Evolutionary conservation across 2,329 filamentous ascomycete genomes (phyloP).

Genomic region (Calonectria pseudoreteaudii): DNA sequence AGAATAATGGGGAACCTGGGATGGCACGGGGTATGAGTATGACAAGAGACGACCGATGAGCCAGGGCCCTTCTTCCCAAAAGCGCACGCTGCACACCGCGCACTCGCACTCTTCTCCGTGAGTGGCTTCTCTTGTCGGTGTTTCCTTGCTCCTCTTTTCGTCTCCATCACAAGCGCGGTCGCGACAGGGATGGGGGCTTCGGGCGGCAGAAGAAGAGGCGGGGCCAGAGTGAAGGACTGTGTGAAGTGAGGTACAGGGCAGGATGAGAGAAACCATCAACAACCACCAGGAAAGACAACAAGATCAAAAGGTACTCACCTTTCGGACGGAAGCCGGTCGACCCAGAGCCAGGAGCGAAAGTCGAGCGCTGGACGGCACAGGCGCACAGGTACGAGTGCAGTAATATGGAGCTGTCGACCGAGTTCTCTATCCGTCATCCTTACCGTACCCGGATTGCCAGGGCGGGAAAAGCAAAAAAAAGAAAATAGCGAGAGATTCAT

Average conservation of each 20-base stretch:
- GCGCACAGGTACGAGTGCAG: slow-evolving; percentile 12
- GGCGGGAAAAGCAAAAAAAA: slow-evolving; percentile 34
- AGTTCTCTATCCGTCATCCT: slow-evolving; percentile 38
- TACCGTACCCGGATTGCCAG: slow-evolving; percentile 31
- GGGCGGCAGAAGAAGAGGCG: slow-evolving; percentile 20
- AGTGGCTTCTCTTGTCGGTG: not conserved
- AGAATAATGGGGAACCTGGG: slow-evolving; percentile 39
- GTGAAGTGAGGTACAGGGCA: not conserved
- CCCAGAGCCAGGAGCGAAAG: slow-evolving; percentile 29
- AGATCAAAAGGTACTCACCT: slow-evolving; percentile 1
- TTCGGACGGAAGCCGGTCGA: slow-evolving; percentile 37
- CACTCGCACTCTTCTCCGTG: slow-evolving; percentile 12
- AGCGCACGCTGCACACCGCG: slow-evolving; percentile 26
- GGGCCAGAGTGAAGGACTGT: slow-evolving; percentile 1
- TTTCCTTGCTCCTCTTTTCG: not conserved
- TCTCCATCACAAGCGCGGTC: slow-evolving; percentile 33
- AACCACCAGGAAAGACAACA: not conserved
- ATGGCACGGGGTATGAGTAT: slow-evolving; percentile 34
- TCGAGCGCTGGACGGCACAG: not conserved
- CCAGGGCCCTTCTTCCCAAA: slow-evolving; percentile 22
- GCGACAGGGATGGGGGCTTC: slow-evolving; percentile 2
- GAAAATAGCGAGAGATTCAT: slow-evolving; percentile 31
- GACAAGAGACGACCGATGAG: slow-evolving; percentile 37
- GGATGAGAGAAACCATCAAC: slow-evolving; percentile 3
- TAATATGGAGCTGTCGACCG: slow-evolving; percentile 40